Percentiles rank a stretch among this genome's conserved stretches.
These are phyloP conservation scores for Solanum chmielewskii DNA, from an alignment of 257 asterid species.

Conservation along the genomic window DNA sequence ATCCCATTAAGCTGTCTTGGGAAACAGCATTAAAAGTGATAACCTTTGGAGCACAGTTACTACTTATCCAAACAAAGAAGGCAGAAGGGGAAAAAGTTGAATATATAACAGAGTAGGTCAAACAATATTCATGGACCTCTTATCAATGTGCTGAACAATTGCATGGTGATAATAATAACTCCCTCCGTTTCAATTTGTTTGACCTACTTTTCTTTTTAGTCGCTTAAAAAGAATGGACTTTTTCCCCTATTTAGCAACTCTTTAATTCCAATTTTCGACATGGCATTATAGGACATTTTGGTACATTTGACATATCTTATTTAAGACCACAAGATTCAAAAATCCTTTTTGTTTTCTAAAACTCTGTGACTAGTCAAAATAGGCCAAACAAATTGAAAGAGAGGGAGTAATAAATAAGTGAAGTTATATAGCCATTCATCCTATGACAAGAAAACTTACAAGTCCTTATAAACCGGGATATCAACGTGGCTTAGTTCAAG, in stretches of 20 bases:
- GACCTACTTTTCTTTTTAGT: not conserved
- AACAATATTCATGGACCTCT: not conserved
- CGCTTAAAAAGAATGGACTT: not conserved
- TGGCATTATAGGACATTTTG: not conserved
- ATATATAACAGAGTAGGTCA: not conserved
- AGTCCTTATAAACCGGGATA: constrained; percentile 52
- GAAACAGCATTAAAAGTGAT: not conserved
- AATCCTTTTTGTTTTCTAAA: not conserved
- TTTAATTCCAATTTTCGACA: not conserved
- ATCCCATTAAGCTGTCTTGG: not conserved
- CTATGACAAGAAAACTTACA: constrained; percentile 40
- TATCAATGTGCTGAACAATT: not conserved
- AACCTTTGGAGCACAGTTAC: not conserved
- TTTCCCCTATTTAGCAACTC: not conserved
- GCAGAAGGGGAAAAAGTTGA: not conserved
- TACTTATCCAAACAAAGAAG: not conserved
- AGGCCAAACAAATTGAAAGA: not conserved
- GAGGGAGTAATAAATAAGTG: not conserved
- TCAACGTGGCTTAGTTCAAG: constrained; percentile 94
- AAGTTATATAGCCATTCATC: not conserved
- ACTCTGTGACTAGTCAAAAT: not conserved
- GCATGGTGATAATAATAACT: not conserved
- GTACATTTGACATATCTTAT: too few species aligned
- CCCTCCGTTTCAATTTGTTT: not conserved
- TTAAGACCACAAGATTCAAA: not conserved